Percentiles rank a stretch among this genome's conserved stretches.
Conservation (phyloP, 805 yeast species). For the Ogataea methanolica region DNA sequence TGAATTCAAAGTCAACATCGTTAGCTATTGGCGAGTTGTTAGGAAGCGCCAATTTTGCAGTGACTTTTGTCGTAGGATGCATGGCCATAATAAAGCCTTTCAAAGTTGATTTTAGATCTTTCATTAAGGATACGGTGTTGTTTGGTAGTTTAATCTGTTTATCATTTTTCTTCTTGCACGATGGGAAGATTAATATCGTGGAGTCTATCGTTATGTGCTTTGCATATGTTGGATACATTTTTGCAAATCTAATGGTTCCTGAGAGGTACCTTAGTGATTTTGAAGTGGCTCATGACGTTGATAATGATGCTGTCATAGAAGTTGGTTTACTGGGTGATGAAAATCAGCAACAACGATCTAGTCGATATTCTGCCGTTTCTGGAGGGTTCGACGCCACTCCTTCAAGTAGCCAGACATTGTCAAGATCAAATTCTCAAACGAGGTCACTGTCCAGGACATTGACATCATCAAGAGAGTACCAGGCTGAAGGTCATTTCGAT, state of each 20-base stretch:
- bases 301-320: background rate
- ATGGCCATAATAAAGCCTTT: conserved; percentile 42
- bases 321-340: background rate
- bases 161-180: conserved; percentile 47
- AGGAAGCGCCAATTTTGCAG: conserved; percentile 51
- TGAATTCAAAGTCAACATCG: conserved; percentile 58
- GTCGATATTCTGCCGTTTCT: background rate
- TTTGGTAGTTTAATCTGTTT: conserved; percentile 48
- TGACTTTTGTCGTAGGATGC: conserved; percentile 47
- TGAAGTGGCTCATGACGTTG: background rate
- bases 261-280: conserved; percentile 22
- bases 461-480: background rate
- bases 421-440: background rate
- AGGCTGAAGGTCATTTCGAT: background rate
- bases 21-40: conserved; percentile 50
- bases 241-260: conserved; percentile 28
- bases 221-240: conserved; percentile 56
- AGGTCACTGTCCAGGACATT: background rate
- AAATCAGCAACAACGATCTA: background rate
- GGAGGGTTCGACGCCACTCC: background rate
- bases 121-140: conserved; percentile 57
- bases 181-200: conserved; percentile 48
- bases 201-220: conserved; percentile 56
- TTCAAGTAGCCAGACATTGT: background rate
- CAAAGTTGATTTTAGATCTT: conserved; percentile 45